A percentile compares a stretch with the other conserved stretches of the same genome.
Evolutionary conservation across 2,329 filamentous ascomycete genomes (phyloP).

Genomic region (Monilinia aucupariae): DNA sequence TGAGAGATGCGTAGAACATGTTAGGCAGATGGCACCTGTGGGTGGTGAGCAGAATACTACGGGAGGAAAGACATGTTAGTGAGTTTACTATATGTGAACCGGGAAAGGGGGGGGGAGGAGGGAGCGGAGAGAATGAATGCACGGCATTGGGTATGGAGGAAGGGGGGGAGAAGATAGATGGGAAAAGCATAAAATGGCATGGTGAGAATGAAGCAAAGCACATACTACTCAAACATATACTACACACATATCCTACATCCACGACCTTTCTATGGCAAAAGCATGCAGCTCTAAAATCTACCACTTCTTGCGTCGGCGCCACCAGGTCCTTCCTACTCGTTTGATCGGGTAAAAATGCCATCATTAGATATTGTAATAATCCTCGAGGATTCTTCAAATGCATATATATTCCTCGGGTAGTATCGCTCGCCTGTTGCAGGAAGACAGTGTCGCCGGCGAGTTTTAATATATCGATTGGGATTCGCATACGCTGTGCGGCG

Average conservation of each 20-base stretch:
- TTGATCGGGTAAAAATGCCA: conserved; percentile 77
- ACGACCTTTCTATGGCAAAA: conserved; percentile 93
- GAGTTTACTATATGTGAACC: neutral
- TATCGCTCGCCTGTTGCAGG: conserved; percentile 81
- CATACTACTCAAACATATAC: conserved; percentile 81
- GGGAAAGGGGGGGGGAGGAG: neutral
- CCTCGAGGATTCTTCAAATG: conserved; percentile 58
- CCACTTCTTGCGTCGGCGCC: conserved; percentile 72
- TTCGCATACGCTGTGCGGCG: conserved; percentile 78
- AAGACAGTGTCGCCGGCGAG: conserved; percentile 83
- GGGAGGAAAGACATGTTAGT: conserved; percentile 16
- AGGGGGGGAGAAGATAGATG: neutral
- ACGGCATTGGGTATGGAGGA: neutral
- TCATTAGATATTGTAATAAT: conserved; percentile 88
- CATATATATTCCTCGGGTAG: conserved; percentile 66
- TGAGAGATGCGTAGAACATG: conserved; percentile 74
- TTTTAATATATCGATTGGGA: conserved; percentile 89
- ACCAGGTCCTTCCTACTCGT: conserved; percentile 61
- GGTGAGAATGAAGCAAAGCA: conserved; percentile 14
- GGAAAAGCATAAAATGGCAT: neutral
- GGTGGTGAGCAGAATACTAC: conserved; percentile 67
- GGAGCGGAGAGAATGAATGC: neutral
- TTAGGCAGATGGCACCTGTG: conserved; percentile 65
- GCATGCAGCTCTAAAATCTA: conserved; percentile 96
- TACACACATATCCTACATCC: conserved; percentile 91